phyloP scores from a whole-genome alignment of 495 filamentous ascomycete species.

The Lepidopterella palustris region DNA sequence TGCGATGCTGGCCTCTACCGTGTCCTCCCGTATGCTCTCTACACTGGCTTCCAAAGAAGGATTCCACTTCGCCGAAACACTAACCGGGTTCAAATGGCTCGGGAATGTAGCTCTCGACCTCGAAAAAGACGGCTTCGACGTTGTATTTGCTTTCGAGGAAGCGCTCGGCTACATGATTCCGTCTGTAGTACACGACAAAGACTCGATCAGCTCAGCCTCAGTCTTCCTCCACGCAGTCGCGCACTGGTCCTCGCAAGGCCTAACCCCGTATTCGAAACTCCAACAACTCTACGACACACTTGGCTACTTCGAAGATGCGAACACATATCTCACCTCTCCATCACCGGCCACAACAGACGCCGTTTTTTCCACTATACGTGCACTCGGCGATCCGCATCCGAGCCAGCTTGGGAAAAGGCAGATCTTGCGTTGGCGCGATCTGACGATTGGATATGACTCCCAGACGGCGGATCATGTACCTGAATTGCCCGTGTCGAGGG shows the following conservation, averaged over 20 bases:
- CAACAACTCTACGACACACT: conserved; percentile 55
- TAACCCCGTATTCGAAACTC: conserved; percentile 55
- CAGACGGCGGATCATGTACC: conserved; percentile 48
- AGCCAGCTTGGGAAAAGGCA: conserved; percentile 44
- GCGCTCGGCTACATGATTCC: conserved; percentile 72
- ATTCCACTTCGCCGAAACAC: conserved; percentile 55
- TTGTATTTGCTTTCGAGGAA: conserved; percentile 63
- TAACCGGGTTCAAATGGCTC: conserved; percentile 76
- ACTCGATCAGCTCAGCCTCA: conserved; percentile 60
- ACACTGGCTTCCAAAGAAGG: conserved; percentile 52
- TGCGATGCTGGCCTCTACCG: conserved; percentile 56
- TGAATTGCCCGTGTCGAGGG: conserved; percentile 51
- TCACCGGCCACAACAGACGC: conserved; percentile 44
- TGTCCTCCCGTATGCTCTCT: conserved; percentile 60
- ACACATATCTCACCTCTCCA: conserved; percentile 62
- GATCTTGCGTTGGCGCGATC: conserved; percentile 59
- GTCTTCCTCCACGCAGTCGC: conserved; percentile 55
- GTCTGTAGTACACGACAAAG: conserved; percentile 60
- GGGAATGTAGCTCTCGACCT: conserved; percentile 37
- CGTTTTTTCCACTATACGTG: conserved; percentile 52
- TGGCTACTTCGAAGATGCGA: conserved; percentile 61
- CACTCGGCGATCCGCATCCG: conserved; percentile 41
- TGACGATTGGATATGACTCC: conserved; percentile 62
- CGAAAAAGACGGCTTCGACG: conserved; percentile 39
- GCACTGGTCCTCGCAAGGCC: conserved; percentile 47